These are phyloP conservation scores for Quercus dentata DNA, from an alignment of 306 rosid genomes.

Conservation along the genomic window DNA sequence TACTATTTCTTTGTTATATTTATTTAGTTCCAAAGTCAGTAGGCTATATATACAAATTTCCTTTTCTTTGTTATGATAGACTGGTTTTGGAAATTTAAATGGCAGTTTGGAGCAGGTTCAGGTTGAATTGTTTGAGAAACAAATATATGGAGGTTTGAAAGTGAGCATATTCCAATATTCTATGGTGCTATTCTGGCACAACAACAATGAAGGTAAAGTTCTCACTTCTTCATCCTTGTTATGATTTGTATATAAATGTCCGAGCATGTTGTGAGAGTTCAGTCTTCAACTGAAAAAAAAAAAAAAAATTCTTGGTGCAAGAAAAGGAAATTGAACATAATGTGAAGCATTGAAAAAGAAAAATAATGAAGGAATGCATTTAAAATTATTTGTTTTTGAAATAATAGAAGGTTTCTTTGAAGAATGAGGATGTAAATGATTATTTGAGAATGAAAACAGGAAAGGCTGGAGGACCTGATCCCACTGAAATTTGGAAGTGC, in stretches of 20 bases:
- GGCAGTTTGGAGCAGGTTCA: slow-evolving; percentile 99
- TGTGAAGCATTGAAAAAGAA: background rate
- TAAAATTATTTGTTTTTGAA: background rate
- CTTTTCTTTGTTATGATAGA: slow-evolving; percentile 48
- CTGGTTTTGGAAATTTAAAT: slow-evolving; percentile 82
- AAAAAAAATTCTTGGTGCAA: background rate
- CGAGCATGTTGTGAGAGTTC: slow-evolving; percentile 3
- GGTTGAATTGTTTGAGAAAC: slow-evolving; percentile 78
- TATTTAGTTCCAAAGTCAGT: background rate
- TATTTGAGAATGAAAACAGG: no score
- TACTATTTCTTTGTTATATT: background rate
- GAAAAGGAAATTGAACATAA: background rate
- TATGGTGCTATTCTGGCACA: slow-evolving; percentile 59
- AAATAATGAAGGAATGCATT: background rate
- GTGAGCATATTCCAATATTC: slow-evolving; percentile 84
- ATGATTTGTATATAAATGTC: slow-evolving; percentile 1
- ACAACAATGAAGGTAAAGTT: slow-evolving; percentile 53
- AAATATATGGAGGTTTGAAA: slow-evolving; percentile 71
- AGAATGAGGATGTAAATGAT: no score
- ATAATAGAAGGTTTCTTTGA: background rate
- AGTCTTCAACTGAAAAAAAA: background rate
- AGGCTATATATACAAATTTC: background rate
- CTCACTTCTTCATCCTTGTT: slow-evolving; percentile 10
- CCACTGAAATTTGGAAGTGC: no score
- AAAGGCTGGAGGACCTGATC: no score